Evolutionary conservation across 2,329 filamentous ascomycete species (phyloP), one percentile per base, ranked within the genome.

Genomic region (Colletotrichum sublineola): DNA sequence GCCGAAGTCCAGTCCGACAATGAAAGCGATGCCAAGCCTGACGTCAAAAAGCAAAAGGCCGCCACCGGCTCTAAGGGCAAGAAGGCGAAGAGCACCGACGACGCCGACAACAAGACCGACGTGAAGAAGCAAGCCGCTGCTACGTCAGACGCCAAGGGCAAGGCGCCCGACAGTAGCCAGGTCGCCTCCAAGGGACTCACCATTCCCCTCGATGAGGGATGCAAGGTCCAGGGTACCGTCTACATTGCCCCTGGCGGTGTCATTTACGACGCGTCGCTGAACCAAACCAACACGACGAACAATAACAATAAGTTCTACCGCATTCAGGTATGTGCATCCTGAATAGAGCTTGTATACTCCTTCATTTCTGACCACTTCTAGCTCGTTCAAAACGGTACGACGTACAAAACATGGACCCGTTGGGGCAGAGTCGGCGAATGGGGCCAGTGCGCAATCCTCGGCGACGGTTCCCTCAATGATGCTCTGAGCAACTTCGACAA

Each of bases 281-380:
- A 95, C 76, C 92, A 95, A 79, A 93, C 94, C 14, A 93, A 94
- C 75, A 84, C 93, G 0, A 82, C 84, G 0, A 81, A 86, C 58
- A 96, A 96, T 78, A 93, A 93, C 81, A 96, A 96, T 81, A 96
- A 96, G 76, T 96, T 95, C 80, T 96, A 95, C 78, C 89, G 90
- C 38, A 80, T 95, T 38, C 93, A 96, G 84, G 84, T 93, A 74
- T 77, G 79, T 75, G 6, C 33, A 56, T 15, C 53, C 38, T 24
- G 20, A 38, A 61, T 38, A 2, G n/a, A 40, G 65, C 71, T 40
- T 64, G 50, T 65, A 33, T 42, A 64, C 48, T 38, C 24, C 48
- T 71, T 56, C 38, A 24, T 11, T 36, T 12, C 62, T 76, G 24
- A 62, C 4, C 18, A 12, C 7, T 3, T n/a, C 46, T 36, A 74